Base-by-base conservation (phyloP, 352 stramenopile species). In the Pythium aphanidermatum region DNA sequence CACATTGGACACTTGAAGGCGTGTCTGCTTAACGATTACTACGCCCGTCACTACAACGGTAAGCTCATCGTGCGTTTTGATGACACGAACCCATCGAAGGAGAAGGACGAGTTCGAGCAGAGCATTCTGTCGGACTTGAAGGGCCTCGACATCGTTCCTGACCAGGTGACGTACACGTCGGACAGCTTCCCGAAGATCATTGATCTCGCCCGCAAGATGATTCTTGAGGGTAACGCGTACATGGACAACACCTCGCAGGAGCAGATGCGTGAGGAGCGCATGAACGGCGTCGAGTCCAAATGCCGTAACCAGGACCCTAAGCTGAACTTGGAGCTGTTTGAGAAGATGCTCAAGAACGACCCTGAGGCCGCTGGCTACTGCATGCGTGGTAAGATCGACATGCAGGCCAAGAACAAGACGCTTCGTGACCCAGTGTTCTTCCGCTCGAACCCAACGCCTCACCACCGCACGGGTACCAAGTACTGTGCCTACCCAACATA, bases 231-330 rank as follows among this genome's bases (percentile, higher is more conserved):
- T 19, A 72, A 96, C 2, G 96, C 93, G 1, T 99, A 98, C 78
- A 99, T 99, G 96, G 97, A 99, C 71, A 97, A 99, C 72, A 99
- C 96, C 13, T 76, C 94, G n/a, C 94, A 98, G 65, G 96, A 99
- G 65, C 59, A 86, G 57, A 99, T 99, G 95, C 88, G 77, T 48
- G 85, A 96, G 44, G 95, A 99, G 69, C 86, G 97, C 34, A 96
- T 96, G 80, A 72, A 97, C 37, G 82, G 93, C 31, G 81, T 90
- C 29, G 70, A 98, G 24, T 98, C 86, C 7, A 88, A 86, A 42
- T 85, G 90, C 56, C 87, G 97, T 34, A 84, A 97, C 58, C 82
- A 95, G 61, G 70, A 66, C 19, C 47, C 67, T 0, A 69, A 85
- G 41, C 68, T 89, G 45, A 97, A 95, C 59, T 53, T 98, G 50